Percentiles rank a stretch among this genome's conserved stretches.
These are phyloP conservation scores for Paracoccidioides lutzii DNA, from an alignment of 2,329 filamentous ascomycete genomes.

Conservation along the genomic window DNA sequence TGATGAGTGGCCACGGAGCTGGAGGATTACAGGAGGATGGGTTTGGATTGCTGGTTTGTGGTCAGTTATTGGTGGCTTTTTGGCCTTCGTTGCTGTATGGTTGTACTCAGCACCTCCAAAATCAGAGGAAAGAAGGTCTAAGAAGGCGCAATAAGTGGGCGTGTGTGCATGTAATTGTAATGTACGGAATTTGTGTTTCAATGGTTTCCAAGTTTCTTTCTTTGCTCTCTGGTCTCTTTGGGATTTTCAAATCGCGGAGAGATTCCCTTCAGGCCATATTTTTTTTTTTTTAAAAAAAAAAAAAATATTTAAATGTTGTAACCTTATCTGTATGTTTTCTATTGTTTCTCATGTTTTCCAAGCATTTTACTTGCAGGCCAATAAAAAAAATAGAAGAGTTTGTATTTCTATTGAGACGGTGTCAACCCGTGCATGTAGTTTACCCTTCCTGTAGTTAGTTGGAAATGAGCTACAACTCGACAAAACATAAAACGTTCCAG, in stretches of 20 bases:
- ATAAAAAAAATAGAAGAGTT: no score
- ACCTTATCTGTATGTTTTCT: neutral
- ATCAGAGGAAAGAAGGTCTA: conserved; percentile 1
- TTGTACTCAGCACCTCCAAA: conserved; percentile 54
- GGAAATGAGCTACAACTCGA: no score
- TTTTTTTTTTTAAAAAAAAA: neutral
- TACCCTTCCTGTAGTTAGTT: no score
- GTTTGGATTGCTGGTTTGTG: conserved; percentile 86
- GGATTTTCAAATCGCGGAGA: neutral
- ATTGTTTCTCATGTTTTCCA: neutral
- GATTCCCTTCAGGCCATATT: neutral
- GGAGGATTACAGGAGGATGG: conserved; percentile 79
- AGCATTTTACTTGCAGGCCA: neutral
- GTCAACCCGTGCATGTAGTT: no score
- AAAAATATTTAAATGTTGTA: neutral
- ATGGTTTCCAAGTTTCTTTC: neutral
- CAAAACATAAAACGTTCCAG: no score
- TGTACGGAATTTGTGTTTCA: neutral
- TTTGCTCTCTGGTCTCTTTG: neutral
- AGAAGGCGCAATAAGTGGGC: conserved; percentile 7
- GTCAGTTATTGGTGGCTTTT: conserved; percentile 69
- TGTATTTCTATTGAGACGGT: no score
- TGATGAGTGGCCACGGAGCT: conserved; percentile 90
- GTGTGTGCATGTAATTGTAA: neutral
- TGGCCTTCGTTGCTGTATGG: conserved; percentile 79